Evolutionary conservation across 1,284 basidiomycete species (phyloP), one percentile per base, ranked within the genome.

Genomic region (Sphaerobolus stellatus): DNA sequence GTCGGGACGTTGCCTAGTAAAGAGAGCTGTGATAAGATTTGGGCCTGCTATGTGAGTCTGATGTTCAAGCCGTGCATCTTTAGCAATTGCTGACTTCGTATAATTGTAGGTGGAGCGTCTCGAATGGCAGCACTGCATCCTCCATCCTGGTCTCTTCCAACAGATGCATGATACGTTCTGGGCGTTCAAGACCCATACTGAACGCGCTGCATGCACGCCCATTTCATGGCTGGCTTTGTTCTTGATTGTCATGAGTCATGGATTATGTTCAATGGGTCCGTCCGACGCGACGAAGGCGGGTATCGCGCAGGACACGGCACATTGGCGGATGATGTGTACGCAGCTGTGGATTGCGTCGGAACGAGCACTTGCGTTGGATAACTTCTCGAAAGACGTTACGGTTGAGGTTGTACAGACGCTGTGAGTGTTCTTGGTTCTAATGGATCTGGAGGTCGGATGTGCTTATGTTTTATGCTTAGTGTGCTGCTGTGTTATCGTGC

Each of bases 361-460:
- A 40, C 40, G 53, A 13, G 57, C 57, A 2, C 47, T 58, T n/a
- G 53, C 48, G 4, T 49, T 54, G 13, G 50, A 53, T 25, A 47
- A 58, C 41, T 44, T 58, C 16, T 22, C 48, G 34, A 41, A 46
- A n/a, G 38, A 24, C 8, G 54, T 55, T 20, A 50, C 48, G 1
- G 25, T 59, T n/a, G 58, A 59, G 41, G 29, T 53, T 5, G 38
- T 57, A 4, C 58, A 59, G 34, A 47, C 58, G 2, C 50, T 59
- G 41, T 51, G 36, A 8, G 52, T 58, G 8, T 28, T 55, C 27
- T 44, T n/a, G n/a, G n/a, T n/a, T n/a, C n/a, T n/a, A n/a, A n/a
- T n/a, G n/a, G n/a, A n/a, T n/a, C n/a, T n/a, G n/a, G n/a, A n/a
- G n/a, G n/a, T n/a, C n/a, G n/a, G 22, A 49, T 45, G 50, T 52